Evolutionary conservation across 2,329 filamentous ascomycete genomes (phyloP), one percentile per base, ranked within the genome.

Genomic region (Xylariaceae sp.): DNA sequence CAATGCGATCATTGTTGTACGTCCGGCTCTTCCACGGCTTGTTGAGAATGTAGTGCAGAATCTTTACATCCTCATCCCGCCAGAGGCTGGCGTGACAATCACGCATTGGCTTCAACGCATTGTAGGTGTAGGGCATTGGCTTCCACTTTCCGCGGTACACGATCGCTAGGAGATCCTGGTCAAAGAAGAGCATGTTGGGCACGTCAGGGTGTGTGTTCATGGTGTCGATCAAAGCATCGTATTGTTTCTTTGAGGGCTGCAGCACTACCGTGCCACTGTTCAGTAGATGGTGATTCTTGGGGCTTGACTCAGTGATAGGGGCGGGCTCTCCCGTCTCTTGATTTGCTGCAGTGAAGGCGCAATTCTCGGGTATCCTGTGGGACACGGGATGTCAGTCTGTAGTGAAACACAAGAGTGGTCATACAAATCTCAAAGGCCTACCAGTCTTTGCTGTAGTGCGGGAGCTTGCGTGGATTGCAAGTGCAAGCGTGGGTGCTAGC

Each of bases 241-340:
- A 72, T 55, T 71, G 63, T 54, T 57, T 34, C 44, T 66, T 60
- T 10, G 71, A 73, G 3, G 71, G 71, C 56, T 58, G 61, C n/a
- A 73, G 49, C 47, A 72, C 68, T 2, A 73, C 70, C 15, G 71
- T 73, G 18, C 70, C 71, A 57, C 69, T 72, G 66, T 73, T 73
- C n/a, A 73, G 70, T 13, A 73, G 66, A 66, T 72, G 72, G 64
- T 73, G 70, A 63, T 71, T 72, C 35, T 64, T 63, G 2, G 67
- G 71, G 44, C 65, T 64, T 35, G 61, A 55, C 35, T 66, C 62
- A 8, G 67, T 68, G 61, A 71, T 69, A 53, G 63, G 66, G 23
- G 66, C 62, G 0, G 68, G 66, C 30, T 66, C 62, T 53, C 69
- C 70, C 9, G 69, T 71, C 49, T 58, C 59, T 53, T 70, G 67